These are phyloP conservation scores for Yarrowia sp. DNA, from an alignment of 805 yeast genomes.

Conservation along the genomic window DNA sequence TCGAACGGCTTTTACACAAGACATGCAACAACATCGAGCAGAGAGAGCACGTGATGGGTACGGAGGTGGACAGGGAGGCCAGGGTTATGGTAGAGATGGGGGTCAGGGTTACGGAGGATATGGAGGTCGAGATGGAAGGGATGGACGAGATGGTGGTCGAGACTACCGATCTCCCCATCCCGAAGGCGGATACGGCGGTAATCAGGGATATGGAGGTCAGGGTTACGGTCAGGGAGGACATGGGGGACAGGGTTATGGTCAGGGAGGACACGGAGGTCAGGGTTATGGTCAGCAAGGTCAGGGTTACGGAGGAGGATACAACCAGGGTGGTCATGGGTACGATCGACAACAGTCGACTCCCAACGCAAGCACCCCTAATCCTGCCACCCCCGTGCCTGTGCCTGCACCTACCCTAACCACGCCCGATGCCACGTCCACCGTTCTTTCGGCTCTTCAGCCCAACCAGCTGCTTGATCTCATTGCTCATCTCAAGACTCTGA, in stretches of 20 bases:
- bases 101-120: conserved; percentile 12
- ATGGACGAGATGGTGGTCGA: background rate
- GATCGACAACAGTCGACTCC: conserved; percentile 2
- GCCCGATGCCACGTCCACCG: conserved; percentile 58
- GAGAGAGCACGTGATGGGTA: conserved; percentile 16
- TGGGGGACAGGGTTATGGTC: background rate
- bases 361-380: background rate
- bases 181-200: background rate
- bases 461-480: conserved; percentile 58
- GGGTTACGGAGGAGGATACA: conserved; percentile 33
- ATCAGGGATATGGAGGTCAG: background rate
- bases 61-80: background rate
- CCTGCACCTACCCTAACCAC: conserved; percentile 52
- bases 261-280: background rate
- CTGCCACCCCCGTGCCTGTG: conserved; percentile 8
- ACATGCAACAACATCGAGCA: conserved; percentile 36
- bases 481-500: conserved; percentile 64
- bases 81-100: background rate
- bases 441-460: conserved; percentile 55
- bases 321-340: conserved; percentile 12
- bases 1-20: conserved; percentile 44
- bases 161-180: conserved; percentile 11
- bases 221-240: background rate
- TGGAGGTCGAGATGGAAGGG: background rate
- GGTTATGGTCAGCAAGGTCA: conserved; percentile 15